Conservation (phyloP, 331 rosid species). For the Quercus tomentella region DNA sequence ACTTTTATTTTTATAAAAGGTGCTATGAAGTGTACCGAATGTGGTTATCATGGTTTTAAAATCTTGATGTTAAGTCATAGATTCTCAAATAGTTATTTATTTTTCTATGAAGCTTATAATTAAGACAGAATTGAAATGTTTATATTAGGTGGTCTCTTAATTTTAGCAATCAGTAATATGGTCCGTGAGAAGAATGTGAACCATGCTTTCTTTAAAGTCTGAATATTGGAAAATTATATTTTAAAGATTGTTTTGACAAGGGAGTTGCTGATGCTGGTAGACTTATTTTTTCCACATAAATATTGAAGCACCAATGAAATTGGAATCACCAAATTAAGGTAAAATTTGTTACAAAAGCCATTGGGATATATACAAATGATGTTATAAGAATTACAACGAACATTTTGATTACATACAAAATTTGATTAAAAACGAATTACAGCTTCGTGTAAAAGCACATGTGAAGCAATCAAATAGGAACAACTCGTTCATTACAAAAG, state of each 20-base stretch:
- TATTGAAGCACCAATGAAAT: not conserved
- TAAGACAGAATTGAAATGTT: not conserved
- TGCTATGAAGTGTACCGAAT: not conserved
- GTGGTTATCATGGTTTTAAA: not conserved
- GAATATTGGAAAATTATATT: too few species aligned
- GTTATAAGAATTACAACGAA: not conserved
- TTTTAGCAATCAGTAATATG: not conserved
- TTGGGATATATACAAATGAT: not conserved
- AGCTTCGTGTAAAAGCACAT: too few species aligned
- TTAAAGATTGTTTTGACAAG: too few species aligned
- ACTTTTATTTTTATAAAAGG: too few species aligned
- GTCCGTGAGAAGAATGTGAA: not conserved
- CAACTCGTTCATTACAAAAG: too few species aligned
- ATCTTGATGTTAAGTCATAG: not conserved
- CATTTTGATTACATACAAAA: not conserved
- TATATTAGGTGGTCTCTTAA: not conserved
- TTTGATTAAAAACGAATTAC: not conserved
- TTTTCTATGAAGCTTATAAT: not conserved
- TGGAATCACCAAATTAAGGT: not conserved
- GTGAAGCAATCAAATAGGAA: too few species aligned
- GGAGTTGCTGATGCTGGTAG: too few species aligned
- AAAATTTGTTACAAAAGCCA: not conserved
- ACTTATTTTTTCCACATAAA: not conserved
- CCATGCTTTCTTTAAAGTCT: not conserved
- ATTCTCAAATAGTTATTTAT: not conserved